phyloP scores from a whole-genome alignment of 2,329 filamentous ascomycete species.

The Alternaria sp. region DNA sequence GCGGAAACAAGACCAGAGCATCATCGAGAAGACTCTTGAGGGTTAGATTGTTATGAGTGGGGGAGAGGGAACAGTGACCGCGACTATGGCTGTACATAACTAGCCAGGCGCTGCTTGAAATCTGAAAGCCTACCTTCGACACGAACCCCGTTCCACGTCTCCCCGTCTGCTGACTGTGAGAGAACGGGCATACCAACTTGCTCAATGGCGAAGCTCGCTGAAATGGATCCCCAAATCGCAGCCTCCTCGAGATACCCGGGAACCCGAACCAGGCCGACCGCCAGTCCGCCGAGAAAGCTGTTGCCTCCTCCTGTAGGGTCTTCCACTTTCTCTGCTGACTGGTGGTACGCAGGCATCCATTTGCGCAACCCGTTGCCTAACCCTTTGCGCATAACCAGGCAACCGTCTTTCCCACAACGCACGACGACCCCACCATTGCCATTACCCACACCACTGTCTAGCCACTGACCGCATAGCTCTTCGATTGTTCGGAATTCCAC shows the following conservation, averaged over 20 bases:
- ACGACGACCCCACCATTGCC: slow-evolving; percentile 67
- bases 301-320: slow-evolving; percentile 96
- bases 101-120: slow-evolving; percentile 49
- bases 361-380: slow-evolving; percentile 50
- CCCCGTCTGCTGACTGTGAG: slow-evolving; percentile 37
- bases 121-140: slow-evolving; percentile 53
- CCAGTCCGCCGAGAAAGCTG: slow-evolving; percentile 74
- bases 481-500: slow-evolving; percentile 51
- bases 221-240: slow-evolving; percentile 77
- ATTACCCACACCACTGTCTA: slow-evolving; percentile 45
- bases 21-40: slow-evolving; percentile 22
- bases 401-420: slow-evolving; percentile 74
- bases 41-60: slow-evolving; percentile 2
- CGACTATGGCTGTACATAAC: slow-evolving; percentile 48
- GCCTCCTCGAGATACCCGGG: slow-evolving; percentile 68
- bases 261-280: slow-evolving; percentile 59
- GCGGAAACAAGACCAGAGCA: slow-evolving; percentile 52
- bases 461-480: slow-evolving; percentile 48
- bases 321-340: slow-evolving; percentile 65
- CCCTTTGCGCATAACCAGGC: slow-evolving; percentile 57
- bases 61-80: slow-evolving; percentile 12
- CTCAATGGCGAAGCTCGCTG: slow-evolving; percentile 92
- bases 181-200: slow-evolving; percentile 83
- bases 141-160: slow-evolving; percentile 57
- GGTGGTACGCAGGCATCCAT: slow-evolving; percentile 83